Evolutionary conservation across 1,139 yeast species (phyloP), one percentile per base, ranked within the genome.

Genomic region (Sugiyamaella grinbergsii): DNA sequence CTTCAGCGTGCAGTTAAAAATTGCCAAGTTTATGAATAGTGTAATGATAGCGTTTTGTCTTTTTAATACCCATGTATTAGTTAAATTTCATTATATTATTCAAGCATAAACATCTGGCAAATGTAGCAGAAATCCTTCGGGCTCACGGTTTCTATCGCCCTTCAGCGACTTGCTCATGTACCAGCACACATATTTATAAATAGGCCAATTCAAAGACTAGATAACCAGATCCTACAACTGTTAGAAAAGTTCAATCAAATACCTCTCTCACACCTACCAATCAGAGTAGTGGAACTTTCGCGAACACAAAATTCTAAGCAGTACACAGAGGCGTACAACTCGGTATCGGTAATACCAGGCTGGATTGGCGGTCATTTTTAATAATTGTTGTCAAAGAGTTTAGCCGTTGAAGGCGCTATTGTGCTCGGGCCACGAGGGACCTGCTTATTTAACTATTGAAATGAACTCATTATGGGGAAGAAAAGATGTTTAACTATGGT

Each of bases 211-310:
- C 22, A 39, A n/a, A 39, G 15, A 33, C 19, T 26, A 10, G 42
- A 39, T 19, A 40, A 18, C 18, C 44, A 29, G 5, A 40, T 40
- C 44, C 44, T 40, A 39, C 7, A 6, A 10, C 20, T 20, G 40
- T 36, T 36, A 36, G 40, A 5, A 29, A 29, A 8, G 10, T 13
- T 29, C 33, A 18, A 5, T 20, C 16, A 13, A 4, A 11, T 4
- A 18, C 13, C 18, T n/a, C 8, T 11, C 8, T 28, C 3, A 8
- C 16, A 41, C 45, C 4, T 32, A 41, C 45, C 45, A 41, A 19
- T 41, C 45, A 20, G 45, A 31, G 19, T 41, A 41, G 37, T 28
- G 45, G 29, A 41, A 41, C 22, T 41, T 41, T 10, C 28, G 34
- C 2, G 45, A 41, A 15, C 45, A 41, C n/a, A 41, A 20, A 11